Base-by-base conservation (phyloP, 352 stramenopile species). In the Phytophthora multivora region DNA sequence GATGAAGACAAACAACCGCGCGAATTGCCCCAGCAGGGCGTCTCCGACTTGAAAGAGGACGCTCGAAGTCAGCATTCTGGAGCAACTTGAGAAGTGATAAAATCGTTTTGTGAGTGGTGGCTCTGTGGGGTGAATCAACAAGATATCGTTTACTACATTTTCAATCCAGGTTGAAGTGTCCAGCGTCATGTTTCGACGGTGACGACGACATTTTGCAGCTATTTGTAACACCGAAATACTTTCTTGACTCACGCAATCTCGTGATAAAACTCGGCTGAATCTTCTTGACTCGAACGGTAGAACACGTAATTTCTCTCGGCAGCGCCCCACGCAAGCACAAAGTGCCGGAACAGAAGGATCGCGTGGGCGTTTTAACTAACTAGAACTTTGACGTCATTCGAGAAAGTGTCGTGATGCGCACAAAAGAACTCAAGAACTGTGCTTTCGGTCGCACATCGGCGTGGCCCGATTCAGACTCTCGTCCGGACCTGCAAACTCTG, bases 401-500 rank as follows among this genome's bases (percentile, higher is more conserved):
- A 12, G 10, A 45, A 54, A 54, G 31, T 43, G 48, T n/a, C 19
- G 19, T 45, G 19, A 54, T 54, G 48, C 21, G 19, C n/a, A 23
- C 31, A 43, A 6, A 45, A 45, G 28, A 39, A 12, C 61, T 69
- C 45, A 31, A n/a, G 19, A 69, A 69, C n/a, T 12, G 40, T 48
- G 60, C 60, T 31, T 55, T 33, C 39, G 53, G 60, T 3, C 60
- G 60, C 40, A 69, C 60, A 23, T 8, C 46, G 30, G 38, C 53
- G 0, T 69, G 60, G 60, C 39, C 54, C 26, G 16, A 65, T 40
- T 64, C 51, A 4, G 60, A 77, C 36, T 33, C 55, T 13, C 55
- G 41, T n/a, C 57, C 61, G 7, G 69, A 77, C 21, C 63, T 70
- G 12, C 60, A 51, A 31, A 73, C 69, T 30, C 55, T 75, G 23